Base-by-base conservation (phyloP, 768 basidiomycete genomes). In the Calvatia gigantea region DNA sequence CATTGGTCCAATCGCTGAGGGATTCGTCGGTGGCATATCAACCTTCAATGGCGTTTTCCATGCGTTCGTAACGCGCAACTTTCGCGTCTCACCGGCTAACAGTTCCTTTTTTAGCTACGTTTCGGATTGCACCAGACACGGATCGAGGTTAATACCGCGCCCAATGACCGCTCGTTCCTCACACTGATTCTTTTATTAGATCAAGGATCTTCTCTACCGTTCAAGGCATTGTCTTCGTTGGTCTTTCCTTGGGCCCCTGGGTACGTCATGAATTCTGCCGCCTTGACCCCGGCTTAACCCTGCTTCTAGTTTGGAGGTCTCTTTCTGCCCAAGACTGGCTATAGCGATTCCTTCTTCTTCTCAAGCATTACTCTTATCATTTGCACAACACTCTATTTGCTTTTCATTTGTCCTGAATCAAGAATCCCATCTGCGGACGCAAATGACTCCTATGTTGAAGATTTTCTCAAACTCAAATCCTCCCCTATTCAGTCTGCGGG, bases 221-320 rank as follows among this genome's bases (percentile, higher is more conserved):
- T 47, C 80, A 83, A 54, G 94, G 93, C 2, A 83, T 91, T 53
- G 77, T 87, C 44, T 91, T 85, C 72, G 68, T 86, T 32, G 94
- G 93, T 4, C 76, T 94, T 53, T 84, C 93, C 0, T 62, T 84
- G 1, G 94, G 94, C 0, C 93, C 94, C 25, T 80, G 85, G 66
- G 77, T 94, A 53, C 76, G 86, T 41, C 8, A 19, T 35, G 17
- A 31, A 9, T 38, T 21, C 7, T 44, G 43, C 50, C 31, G 28
- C 28, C 2, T 25, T 15, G n/a, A 37, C 35, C 3, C 37, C 12
- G n/a, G 31, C 62, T 51, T 25, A 35, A 41, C 27, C 11, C 48
- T n/a, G n/a, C n/a, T 19, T 14, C 42, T 39, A 57, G 78, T 63
- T 78, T 47, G 72, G 73, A 31, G 75, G 77, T 56, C 63, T 89